A percentile compares a stretch with the other conserved stretches of the same genome.
Evolutionary conservation across 2,329 filamentous ascomycete genomes (phyloP).

Genomic region (Rosellinia necatrix): DNA sequence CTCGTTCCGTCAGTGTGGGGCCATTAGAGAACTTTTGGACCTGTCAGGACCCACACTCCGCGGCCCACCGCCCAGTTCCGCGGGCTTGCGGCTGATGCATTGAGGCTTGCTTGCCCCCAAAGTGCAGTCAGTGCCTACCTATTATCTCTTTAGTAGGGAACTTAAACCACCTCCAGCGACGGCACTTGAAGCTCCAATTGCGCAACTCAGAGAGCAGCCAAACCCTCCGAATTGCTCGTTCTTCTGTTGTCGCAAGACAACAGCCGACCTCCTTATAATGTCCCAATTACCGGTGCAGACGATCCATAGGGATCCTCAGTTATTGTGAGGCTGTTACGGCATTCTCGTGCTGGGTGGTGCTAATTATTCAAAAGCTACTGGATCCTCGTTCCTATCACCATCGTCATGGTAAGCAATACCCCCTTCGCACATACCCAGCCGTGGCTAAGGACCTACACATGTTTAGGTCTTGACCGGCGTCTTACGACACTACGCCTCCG

Average conservation of each 20-base stretch:
- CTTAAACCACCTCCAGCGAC: too few relatives aligned
- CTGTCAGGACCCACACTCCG: neutral
- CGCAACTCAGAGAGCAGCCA: neutral
- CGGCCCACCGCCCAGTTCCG: neutral
- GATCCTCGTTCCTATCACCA: conserved; percentile 96
- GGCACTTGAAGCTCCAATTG: neutral
- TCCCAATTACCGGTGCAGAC: conserved; percentile 85
- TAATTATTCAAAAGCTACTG: conserved; percentile 73
- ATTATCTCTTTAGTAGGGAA: too few relatives aligned
- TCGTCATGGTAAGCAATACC: conserved; percentile 75
- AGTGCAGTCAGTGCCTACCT: too few relatives aligned
- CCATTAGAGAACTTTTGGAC: conserved; percentile 3
- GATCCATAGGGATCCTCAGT: conserved; percentile 96
- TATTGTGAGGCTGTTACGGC: conserved; percentile 71
- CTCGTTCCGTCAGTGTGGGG: conserved; percentile 31
- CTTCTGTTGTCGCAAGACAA: conserved; percentile 8
- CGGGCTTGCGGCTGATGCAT: conserved; percentile 23
- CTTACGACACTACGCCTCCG: conserved; percentile 91
- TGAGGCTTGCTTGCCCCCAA: conserved; percentile 13
- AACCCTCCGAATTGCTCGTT: conserved; percentile 3
- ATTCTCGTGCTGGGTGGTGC: conserved; percentile 1
- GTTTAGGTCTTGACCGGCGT: conserved; percentile 84
- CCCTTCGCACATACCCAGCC: conserved; percentile 13
- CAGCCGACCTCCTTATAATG: conserved; percentile 57
- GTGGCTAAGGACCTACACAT: neutral